Evolutionary conservation across 352 stramenopile species (phyloP), one percentile per base, ranked within the genome.

Genomic region (Globisporangium polare): DNA sequence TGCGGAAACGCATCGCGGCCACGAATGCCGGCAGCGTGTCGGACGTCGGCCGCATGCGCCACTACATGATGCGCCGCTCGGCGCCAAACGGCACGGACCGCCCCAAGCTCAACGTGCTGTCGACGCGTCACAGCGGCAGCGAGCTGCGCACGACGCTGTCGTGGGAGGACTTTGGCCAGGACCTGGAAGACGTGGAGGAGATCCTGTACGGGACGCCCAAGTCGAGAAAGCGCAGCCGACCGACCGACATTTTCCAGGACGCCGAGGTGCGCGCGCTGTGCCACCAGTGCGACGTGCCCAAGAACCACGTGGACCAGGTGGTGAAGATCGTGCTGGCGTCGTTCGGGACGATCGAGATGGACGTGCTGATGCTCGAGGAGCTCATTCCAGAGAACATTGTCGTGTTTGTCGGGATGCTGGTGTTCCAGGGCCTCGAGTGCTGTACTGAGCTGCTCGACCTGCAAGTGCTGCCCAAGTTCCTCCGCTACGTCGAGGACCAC

Each of bases 331-430:
- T 90, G 15, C 65, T 74, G 46, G 60, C 56, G 12, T 69, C 72
- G 22, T 92, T 94, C 67, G 82, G 82, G 20, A 89, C 84, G 6
- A 79, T 72, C 20, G 63, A 83, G 37, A 66, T 94, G 33, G 82
- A 94, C 64, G 68, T 94, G 46, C 83, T 90, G 20, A 65, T 72
- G n/a, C 63, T 94, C 27, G 76, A 88, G 39, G 70, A 86, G n/a
- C 80, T 86, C 24, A 71, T 90, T 31, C 74, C 72, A 8, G 69
- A 71, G 26, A 88, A 89, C 58, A 77, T 86, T 22, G 69, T 90
- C 6, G 67, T 89, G 41, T 75, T 92, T 53, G 64, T 94, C 29
- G 80, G 81, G 18, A 84, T 86, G 68, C 60, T 89, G n/a, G 80
- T 94, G 43, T 92, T 94, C 35, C 66, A 73, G 46, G 79, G 72